Conservation (phyloP, 805 yeast genomes). For the Ogataea parapolymorpha region DNA sequence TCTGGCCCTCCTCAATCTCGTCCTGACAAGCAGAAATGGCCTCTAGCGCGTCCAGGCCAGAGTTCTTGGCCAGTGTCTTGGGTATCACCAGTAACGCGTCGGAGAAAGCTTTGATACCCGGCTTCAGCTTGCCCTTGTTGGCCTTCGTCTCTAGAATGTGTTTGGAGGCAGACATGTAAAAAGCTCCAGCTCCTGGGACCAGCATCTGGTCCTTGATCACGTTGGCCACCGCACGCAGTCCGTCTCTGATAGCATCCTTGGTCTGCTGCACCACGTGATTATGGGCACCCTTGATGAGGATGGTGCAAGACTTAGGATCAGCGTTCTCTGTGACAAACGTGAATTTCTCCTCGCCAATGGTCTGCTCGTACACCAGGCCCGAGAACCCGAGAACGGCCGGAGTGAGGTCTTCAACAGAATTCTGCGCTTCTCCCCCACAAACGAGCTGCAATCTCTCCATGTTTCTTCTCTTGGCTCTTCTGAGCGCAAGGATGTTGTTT, state of each 20-base stretch:
- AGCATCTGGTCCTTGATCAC: constrained; percentile 80
- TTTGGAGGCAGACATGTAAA: constrained; percentile 77
- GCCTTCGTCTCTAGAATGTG: constrained; percentile 55
- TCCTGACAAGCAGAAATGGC: constrained; percentile 87
- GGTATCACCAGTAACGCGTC: constrained; percentile 91
- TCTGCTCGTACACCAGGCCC: constrained; percentile 87
- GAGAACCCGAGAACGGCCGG: constrained; percentile 82
- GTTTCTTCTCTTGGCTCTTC: constrained; percentile 98
- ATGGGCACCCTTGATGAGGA: constrained; percentile 91
- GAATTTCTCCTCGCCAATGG: constrained; percentile 95
- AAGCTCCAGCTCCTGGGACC: constrained; percentile 97
- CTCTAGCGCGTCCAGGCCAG: constrained; percentile 91
- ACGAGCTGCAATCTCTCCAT: constrained; percentile 97
- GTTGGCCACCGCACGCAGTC: constrained; percentile 90
- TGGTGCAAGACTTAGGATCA: constrained; percentile 88
- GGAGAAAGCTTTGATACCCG: constrained; percentile 91
- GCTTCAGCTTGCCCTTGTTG: constrained; percentile 79
- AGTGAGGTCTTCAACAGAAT: constrained; percentile 88
- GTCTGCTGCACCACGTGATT: constrained; percentile 86
- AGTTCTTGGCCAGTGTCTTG: constrained; percentile 85
- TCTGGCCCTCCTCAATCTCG: constrained; percentile 73
- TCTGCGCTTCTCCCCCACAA: constrained; percentile 97
- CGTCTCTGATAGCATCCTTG: constrained; percentile 96
- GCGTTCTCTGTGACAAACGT: constrained; percentile 89
- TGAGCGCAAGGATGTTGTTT: constrained; percentile 86